Evolutionary conservation across 2,329 filamentous ascomycete species (phyloP), one percentile per base, ranked within the genome.

Genomic region (Ophiostoma quercus): DNA sequence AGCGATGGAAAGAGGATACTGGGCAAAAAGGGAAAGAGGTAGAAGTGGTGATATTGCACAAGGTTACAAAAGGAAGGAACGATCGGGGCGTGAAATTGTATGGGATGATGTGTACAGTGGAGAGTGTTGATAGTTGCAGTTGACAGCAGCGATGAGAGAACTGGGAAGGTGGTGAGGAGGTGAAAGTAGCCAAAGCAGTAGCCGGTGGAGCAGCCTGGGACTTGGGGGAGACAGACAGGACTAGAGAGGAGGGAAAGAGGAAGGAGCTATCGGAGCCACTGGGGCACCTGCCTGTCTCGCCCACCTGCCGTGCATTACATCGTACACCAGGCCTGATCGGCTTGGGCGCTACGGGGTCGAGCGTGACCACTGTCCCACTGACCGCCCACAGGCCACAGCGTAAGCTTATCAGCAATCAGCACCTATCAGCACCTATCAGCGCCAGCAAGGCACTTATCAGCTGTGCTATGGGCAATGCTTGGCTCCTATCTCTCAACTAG

Each of bases 111-210:
- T 65, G 62, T 39, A 22, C 62, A 39, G 32, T 39, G 62, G 57
- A 57, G 51, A 57, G 51, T 57, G 51, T 57, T 25, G 51, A 57
- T 57, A 57, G 51, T 63, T 63, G 60, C 60, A 29, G 60, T 63
- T 19, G 29, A 63, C 62, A 22, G 11, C 32, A 39, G 62, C 34
- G 62, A 65, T 39, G 34, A 39, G 62, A 65, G 62, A 65, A 65
- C 62, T 41, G 29, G 39, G 62, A 65, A 65, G 62, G 62, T 65
- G 62, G 62, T 34, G 57, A 63, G 7, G 67, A 60, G n/a, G 62
- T 65, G 60, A 63, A 32, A 29, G 25, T 29, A 29, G 25, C 25
- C 25, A 29, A 29, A 63, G 60, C 32, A 29, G 16, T 39, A 34
- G 19, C 22, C 8, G 19, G 62, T 65, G 62, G 62, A 65, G 62